Evolutionary conservation across 2,329 filamentous ascomycete genomes (phyloP), one percentile per base, ranked within the genome.

Genomic region (Aquanectria penicillioides): DNA sequence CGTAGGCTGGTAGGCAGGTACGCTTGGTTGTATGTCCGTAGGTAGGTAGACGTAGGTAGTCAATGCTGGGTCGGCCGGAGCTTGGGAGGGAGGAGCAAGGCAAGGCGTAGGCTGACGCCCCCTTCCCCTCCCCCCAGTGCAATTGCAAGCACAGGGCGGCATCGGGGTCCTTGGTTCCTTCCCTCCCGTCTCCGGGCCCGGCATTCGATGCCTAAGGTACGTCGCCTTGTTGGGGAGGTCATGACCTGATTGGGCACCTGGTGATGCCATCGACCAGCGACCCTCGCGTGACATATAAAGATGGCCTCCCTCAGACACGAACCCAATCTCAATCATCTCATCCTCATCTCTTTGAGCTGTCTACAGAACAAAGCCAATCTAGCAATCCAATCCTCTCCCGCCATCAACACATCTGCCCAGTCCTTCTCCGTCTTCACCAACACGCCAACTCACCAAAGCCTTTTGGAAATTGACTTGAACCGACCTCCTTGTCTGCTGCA

Each of bases 201-300:
- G 55, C 55, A 58, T 26, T 58, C 48, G 46, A 46, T 40, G 40
- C 25, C 33, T 23, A 13, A 46, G 50, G 50, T 38, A 54, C 38
- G 20, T 38, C 20, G 25, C 26, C 28, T 38, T 47, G 55, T 53
- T 53, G 55, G 48, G 55, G 56, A 57, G 25, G 31, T 55, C 40
- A 69, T 70, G 68, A 70, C 38, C 68, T 70, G 68, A 70, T 70
- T 70, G 68, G 68, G 52, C 50, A 57, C 50, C 47, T 51, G 44
- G 66, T 70, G 68, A 68, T 70, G 68, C 68, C 68, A 70, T 68
- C 60, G 41, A 36, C 15, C 46, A 61, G 43, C 22, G 50, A 56
- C 26, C 53, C 63, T 70, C 68, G 68, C 65, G 68, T 70, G 68
- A 70, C 59, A 68, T 69, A 70, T 70, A 70, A 70, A 64, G 49